A percentile compares a stretch with the other conserved stretches of the same genome.
These are phyloP conservation scores for Trametes pubescens DNA, from an alignment of 1,284 basidiomycete species.

Conservation along the genomic window DNA sequence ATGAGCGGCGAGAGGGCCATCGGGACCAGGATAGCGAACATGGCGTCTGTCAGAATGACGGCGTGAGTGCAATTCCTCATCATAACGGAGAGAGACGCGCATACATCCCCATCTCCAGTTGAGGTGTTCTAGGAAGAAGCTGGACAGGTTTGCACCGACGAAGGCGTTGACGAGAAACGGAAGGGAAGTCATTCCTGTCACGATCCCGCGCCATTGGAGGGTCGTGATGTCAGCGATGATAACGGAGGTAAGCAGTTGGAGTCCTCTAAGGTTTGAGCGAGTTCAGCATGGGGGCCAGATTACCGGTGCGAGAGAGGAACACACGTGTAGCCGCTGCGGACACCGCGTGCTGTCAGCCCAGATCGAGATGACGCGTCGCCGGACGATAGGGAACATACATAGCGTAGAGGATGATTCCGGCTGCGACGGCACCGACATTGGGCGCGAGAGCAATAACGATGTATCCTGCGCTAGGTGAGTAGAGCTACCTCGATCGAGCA, in stretches of 20 bases:
- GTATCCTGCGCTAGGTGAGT: slow-evolving; percentile 52
- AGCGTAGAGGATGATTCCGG: slow-evolving; percentile 57
- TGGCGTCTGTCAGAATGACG: slow-evolving; percentile 55
- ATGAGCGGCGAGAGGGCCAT: slow-evolving; percentile 65
- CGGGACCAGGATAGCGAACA: slow-evolving; percentile 72
- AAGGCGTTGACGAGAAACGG: slow-evolving; percentile 77
- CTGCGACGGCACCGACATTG: slow-evolving; percentile 52
- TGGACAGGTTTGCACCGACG: slow-evolving; percentile 74
- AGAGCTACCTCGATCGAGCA: background rate
- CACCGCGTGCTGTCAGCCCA: slow-evolving; percentile 1
- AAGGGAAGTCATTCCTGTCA: slow-evolving; percentile 66
- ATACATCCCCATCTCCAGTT: slow-evolving; percentile 83
- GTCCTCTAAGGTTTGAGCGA: slow-evolving; percentile 49
- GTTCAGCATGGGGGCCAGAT: slow-evolving; percentile 4
- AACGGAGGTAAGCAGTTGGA: slow-evolving; percentile 80
- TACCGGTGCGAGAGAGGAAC: slow-evolving; percentile 27
- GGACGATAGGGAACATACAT: slow-evolving; percentile 48
- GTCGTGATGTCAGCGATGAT: slow-evolving; percentile 85
- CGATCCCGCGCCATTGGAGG: slow-evolving; percentile 80
- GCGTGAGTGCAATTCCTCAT: background rate
- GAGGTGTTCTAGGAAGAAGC: slow-evolving; percentile 59
- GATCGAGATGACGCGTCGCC: background rate
- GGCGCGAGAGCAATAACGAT: slow-evolving; percentile 73
- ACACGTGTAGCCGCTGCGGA: slow-evolving; percentile 60
- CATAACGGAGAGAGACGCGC: background rate